Evolutionary conservation across 768 basidiomycete species (phyloP).

Genomic region (Suillus lakei): DNA sequence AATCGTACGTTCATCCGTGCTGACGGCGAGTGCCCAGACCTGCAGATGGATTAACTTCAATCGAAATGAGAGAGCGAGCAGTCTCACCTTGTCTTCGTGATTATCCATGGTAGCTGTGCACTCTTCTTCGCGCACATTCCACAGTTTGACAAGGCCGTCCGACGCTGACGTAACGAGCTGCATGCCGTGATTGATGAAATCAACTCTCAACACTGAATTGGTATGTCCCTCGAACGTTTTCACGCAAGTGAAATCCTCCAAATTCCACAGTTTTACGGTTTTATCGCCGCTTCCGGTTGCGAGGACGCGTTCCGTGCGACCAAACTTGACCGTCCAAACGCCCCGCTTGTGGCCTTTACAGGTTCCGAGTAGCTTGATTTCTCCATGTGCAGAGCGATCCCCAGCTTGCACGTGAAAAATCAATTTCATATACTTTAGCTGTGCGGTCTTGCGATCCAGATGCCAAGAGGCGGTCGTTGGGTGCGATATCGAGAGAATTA

Average conservation of each 20-base stretch:
- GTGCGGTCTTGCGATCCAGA: conserved; percentile 97
- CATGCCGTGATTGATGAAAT: conserved; percentile 82
- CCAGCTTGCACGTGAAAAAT: conserved; percentile 50
- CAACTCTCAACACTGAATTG: conserved; percentile 93
- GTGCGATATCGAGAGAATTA: conserved; percentile 92
- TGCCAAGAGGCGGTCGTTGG: conserved; percentile 85
- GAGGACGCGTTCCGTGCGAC: conserved; percentile 78
- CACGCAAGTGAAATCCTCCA: conserved; percentile 92
- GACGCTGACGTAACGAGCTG: conserved; percentile 91
- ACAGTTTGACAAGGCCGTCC: conserved; percentile 95
- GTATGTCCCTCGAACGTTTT: conserved; percentile 99
- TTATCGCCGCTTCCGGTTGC: conserved; percentile 97
- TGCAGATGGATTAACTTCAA: conserved; percentile 34
- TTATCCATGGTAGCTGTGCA: conserved; percentile 92
- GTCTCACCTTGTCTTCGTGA: conserved; percentile 91
- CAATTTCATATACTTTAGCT: conserved; percentile 86
- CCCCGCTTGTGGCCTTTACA: conserved; percentile 97
- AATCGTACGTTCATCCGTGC: conserved; percentile 79
- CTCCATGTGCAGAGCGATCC: conserved; percentile 58
- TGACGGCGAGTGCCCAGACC: conserved; percentile 96
- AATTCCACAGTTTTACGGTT: conserved; percentile 91
- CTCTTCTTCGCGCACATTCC: conserved; percentile 90
- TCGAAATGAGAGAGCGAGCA: conserved; percentile 3
- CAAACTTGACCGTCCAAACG: conserved; percentile 93
- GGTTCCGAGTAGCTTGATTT: conserved; percentile 77